phyloP scores from a whole-genome alignment of 345 rosid genomes.

The Sisymbrium irio region DNA sequence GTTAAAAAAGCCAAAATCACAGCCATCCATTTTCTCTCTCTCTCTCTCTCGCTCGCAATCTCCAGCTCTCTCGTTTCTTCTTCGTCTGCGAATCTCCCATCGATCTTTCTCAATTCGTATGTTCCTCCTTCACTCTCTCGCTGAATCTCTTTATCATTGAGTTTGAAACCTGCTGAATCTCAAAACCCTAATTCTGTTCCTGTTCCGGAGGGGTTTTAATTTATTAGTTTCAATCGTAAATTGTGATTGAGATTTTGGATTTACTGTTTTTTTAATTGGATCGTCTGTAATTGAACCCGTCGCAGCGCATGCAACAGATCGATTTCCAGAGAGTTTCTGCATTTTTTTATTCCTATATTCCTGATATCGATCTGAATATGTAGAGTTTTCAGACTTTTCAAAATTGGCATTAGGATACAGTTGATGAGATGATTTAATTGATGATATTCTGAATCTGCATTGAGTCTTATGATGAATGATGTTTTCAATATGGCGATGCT shows the following conservation, averaged over 20 bases:
- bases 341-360: too few relatives aligned
- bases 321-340: too few relatives aligned
- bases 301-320: slow-evolving; percentile 30
- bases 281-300: slow-evolving; percentile 1
- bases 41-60: slow-evolving; percentile 14
- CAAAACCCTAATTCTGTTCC: slow-evolving; percentile 32
- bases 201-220: background rate
- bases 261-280: too few relatives aligned
- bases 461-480: background rate
- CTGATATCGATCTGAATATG: slow-evolving; percentile 19
- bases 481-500: too few relatives aligned
- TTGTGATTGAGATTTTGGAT: too few relatives aligned
- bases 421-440: background rate
- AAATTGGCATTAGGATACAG: background rate
- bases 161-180: slow-evolving; percentile 23
- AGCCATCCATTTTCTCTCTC: slow-evolving; percentile 32
- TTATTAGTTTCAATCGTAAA: slow-evolving; percentile 10
- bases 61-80: slow-evolving; percentile 19
- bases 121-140: background rate
- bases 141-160: background rate
- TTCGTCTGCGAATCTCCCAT: slow-evolving; percentile 9
- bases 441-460: background rate
- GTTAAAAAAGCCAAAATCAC: slow-evolving; percentile 32
- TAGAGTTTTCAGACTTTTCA: background rate
- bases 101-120: slow-evolving; percentile 24